Conservation (phyloP, 1,284 basidiomycete genomes). For the Ustilago shanxiensis region DNA sequence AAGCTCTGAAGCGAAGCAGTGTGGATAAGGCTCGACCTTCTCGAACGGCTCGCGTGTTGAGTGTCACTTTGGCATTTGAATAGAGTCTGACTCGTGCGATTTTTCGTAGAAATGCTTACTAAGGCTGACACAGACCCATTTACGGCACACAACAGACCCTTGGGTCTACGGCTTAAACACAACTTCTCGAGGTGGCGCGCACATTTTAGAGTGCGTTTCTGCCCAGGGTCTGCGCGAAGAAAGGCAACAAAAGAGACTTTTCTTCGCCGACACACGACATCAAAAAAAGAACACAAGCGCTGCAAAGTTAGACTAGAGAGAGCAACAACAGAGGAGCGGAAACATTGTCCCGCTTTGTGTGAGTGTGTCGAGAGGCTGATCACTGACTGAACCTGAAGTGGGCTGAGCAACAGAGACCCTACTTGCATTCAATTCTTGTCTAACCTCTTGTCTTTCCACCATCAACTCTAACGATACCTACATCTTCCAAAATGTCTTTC, state of each 20-base stretch:
- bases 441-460: conserved; percentile 7
- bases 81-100: conserved; percentile 28
- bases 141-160: conserved; percentile 12
- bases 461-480: conserved; percentile 7
- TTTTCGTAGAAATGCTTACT: conserved; percentile 18
- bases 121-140: conserved; percentile 21
- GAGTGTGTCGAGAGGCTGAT: not conserved
- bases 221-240: not conserved
- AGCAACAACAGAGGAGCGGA: not conserved
- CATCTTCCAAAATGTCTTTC: conserved; percentile 42
- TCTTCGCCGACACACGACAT: conserved; percentile 29
- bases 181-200: not conserved
- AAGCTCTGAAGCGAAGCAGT: no score
- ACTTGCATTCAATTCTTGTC: conserved; percentile 14
- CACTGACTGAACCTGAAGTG: not conserved
- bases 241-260: not conserved
- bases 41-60: conserved; percentile 33
- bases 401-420: conserved; percentile 20
- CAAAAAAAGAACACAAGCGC: conserved; percentile 9
- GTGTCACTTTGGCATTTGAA: conserved; percentile 36
- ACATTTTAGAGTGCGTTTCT: conserved; percentile 10
- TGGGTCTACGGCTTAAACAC: not conserved
- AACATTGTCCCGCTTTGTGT: no score
- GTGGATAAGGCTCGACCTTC: not conserved
- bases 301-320: conserved; percentile 1